Percentiles rank a stretch among this genome's conserved stretches.
Evolutionary conservation across 805 yeast species (phyloP).

Genomic region (Tetrapisispora nanseiensis): DNA sequence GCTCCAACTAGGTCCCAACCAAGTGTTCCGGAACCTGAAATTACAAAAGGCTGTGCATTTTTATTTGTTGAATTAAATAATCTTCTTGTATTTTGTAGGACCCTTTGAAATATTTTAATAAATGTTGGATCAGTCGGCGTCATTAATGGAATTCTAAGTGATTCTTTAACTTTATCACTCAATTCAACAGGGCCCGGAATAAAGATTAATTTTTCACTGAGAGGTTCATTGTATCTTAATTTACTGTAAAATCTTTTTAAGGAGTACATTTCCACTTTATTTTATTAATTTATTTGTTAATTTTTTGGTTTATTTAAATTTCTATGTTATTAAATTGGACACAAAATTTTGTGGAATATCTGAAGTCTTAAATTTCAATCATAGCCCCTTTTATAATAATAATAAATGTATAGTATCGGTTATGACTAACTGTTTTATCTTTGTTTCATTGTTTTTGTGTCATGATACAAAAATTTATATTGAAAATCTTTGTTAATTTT

Average conservation of each 20-base stretch:
- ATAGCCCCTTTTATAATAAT: no score
- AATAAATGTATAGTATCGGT: no score
- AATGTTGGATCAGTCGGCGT: constrained; percentile 90
- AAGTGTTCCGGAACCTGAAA: constrained; percentile 86
- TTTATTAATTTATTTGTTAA: not conserved
- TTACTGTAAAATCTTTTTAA: not conserved
- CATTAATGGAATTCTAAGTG: constrained; percentile 74
- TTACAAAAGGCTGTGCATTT: constrained; percentile 55
- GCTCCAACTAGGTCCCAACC: constrained; percentile 91
- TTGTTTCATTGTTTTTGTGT: no score
- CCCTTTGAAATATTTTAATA: constrained; percentile 58
- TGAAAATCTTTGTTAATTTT: no score
- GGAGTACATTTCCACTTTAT: not conserved
- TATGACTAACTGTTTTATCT: no score
- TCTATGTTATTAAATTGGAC: no score
- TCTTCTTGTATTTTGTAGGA: constrained; percentile 56
- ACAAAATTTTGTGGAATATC: no score
- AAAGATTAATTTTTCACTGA: constrained; percentile 31
- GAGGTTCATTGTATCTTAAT: constrained; percentile 5
- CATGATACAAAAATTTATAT: no score
- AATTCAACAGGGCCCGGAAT: constrained; percentile 87
- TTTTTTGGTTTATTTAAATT: no score
- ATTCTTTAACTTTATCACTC: constrained; percentile 65
- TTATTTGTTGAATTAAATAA: constrained; percentile 56
- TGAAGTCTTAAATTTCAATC: no score